Base-by-base conservation (phyloP, 2,329 filamentous ascomycete genomes). In the Pseudogymnoascus sp. region DNA sequence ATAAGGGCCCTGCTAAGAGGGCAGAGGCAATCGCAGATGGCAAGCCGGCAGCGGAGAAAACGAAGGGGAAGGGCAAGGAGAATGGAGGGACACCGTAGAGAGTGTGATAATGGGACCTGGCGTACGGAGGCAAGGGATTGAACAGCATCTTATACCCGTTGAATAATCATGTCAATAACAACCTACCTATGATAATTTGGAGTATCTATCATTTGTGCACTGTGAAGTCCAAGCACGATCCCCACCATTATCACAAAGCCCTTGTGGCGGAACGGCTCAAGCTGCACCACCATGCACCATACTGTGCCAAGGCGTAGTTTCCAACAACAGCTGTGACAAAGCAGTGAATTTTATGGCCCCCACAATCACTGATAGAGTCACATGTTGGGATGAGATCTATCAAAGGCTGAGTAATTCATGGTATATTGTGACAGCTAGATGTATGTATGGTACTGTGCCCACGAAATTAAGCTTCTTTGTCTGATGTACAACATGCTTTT, bases 1-100 rank as follows among this genome's bases (percentile, higher is more conserved):
- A 66, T 22, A 41, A 63, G 2, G 57, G 37, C 20, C 57, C 37
- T 16, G 57, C 35, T 16, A 39, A 58, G 7, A 16, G 57, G 38
- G 35, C 57, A 25, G 57, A 2, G 18, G 37, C 25, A 11, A 5
- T n/a, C 6, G 16, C 33, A 5, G 35, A 16, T 37, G 12, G 6
- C 25, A n/a, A 58, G 4, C 35, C 33, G 18, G 57, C 57, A 39
- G 35, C 16, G 33, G 35, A 12, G 3, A 18, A n/a, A 4, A 38
- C 9, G 12, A 58, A 39, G 18, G 57, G 37, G 9, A 58, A 39
- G 18, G 37, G 37, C 14, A 58, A 58, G 18, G 57, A 37, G 25
- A 39, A 25, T 22, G 25, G 25, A 12, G 33, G 8, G 5, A 38
- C 11, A 14, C 16, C n/a, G 9, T n/a, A 35, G 47, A 33, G n/a